Evolutionary conservation across 306 rosid genomes (phyloP), one percentile per base, ranked within the genome.

Genomic region (Casuarina cunninghamiana): DNA sequence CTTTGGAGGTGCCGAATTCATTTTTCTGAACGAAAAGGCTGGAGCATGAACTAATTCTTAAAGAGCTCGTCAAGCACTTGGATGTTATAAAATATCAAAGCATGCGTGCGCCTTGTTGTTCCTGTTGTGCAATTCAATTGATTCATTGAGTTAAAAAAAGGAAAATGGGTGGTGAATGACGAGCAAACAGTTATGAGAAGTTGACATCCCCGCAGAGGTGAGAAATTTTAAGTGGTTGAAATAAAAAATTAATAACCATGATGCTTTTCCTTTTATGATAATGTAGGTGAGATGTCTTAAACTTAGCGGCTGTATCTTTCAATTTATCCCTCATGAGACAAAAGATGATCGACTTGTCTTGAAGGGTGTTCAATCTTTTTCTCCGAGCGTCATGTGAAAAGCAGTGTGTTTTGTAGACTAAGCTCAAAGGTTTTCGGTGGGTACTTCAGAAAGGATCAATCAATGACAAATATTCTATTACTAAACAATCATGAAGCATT

Each of bases 291-390:
- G 85, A 87, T 86, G 89, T 86, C 89, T 82, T 45, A 61, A 73
- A 62, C 77, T 75, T 77, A 43, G 74, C 76, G 62, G 46, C 55
- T 71, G 73, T 79, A 80, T 79, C 86, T 45, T 46, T 83, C 78
- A 75, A 38, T 71, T 12, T 69, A 39, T 16, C 2, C 21, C 63
- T 44, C 53, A 75, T 74, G 84, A 57, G 84, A 80, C 78, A 12
- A 43, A 75, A 70, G 62, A 71, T 58, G 82, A 84, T 80, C 84
- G 72, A 81, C 87, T 82, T 82, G 82, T 78, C 85, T 82, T 79
- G 77, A 78, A 83, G 90, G 89, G 88, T 88, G 89, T 77, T 89
- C 81, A 81, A 90, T 87, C 94, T 85, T 88, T 90, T 88, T 87
- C 91, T 80, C 71, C 42, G 2, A n/a, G 42, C 71, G 32, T 67